A percentile compares a stretch with the other conserved stretches of the same genome.
These are phyloP conservation scores for Botrytis sinoallii DNA, from an alignment of 2,329 filamentous ascomycete species.

Conservation along the genomic window DNA sequence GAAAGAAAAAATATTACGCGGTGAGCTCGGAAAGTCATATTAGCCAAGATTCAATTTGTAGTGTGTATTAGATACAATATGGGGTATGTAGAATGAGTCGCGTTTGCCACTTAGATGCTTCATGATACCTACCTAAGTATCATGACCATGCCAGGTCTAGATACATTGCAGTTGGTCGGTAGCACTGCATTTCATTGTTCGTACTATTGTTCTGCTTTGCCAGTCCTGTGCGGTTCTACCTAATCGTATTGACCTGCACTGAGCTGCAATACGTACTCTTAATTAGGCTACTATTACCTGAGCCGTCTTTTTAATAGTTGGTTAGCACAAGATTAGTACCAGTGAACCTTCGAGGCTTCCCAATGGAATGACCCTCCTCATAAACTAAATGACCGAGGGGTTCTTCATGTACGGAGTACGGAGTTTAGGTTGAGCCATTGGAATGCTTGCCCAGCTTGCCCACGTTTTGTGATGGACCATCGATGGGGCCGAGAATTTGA, in stretches of 20 bases:
- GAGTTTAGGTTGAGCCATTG: neutral
- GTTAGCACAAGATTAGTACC: conserved; percentile 1
- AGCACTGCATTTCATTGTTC: conserved; percentile 10
- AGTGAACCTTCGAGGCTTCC: neutral
- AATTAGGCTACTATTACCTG: neutral
- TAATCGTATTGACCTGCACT: neutral
- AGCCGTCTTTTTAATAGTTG: neutral
- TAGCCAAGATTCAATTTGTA: neutral
- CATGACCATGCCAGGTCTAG: conserved; percentile 7
- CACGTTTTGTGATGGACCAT: conserved; percentile 12
- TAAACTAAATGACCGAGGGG: conserved; percentile 1
- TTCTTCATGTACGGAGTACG: conserved; percentile 5
- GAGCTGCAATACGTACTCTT: neutral
- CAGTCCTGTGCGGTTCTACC: neutral
- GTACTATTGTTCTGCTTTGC: neutral
- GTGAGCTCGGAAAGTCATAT: neutral
- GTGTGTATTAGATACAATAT: neutral
- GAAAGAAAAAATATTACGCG: neutral
- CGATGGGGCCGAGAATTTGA: conserved; percentile 15
- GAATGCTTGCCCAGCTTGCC: conserved; percentile 10
- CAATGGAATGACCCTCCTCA: neutral
- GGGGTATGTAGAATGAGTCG: conserved; percentile 7
- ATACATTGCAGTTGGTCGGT: conserved; percentile 11
- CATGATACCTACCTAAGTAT: conserved; percentile 9
- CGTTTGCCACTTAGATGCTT: conserved; percentile 14